Base-by-base conservation (phyloP, 768 basidiomycete species). In the Obba rivulosa region DNA sequence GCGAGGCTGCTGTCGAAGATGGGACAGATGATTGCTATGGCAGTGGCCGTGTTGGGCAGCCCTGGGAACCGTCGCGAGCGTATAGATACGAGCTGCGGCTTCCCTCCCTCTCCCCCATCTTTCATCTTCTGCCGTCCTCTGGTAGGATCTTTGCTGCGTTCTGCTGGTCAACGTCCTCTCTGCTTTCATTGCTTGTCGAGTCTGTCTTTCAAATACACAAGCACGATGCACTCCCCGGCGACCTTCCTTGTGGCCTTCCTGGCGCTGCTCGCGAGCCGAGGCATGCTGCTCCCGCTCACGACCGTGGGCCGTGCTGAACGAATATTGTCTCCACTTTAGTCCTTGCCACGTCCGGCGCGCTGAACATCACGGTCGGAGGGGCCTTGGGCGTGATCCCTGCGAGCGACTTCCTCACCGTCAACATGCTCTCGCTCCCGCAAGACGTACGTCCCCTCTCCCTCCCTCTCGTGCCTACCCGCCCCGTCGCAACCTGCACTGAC, bases 281-380 rank as follows among this genome's bases (percentile, higher is more conserved):
- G 48, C 39, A 42, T 20, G 45, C 21, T 25, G 20, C 20, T 4
- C 34, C 18, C 14, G 22, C 35, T 17, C 28, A 8, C 28, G 3
- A 10, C 10, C 8, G 17, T 3, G 11, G 11, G 7, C 41, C 22
- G 9, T 9, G 4, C 21, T 5, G 8, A 31, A 11, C 23, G 31
- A 28, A 43, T 48, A 36, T 28, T 47, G n/a, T 34, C 28, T 34
- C 34, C 37, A 22, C 65, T 40, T 3, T 37, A 66, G 77, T 63
- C 28, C 55, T 76, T 46, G 69, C 78, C n/a, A n/a, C n/a, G n/a
- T n/a, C n/a, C n/a, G n/a, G n/a, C n/a, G n/a, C n/a, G 21, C 71
- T 84, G 64, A 74, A 69, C 50, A 69, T 86, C 56, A 65, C 67
- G 35, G 57, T 81, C 31, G 70, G 69, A 34, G 66, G 64, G 17